A percentile compares a stretch with the other conserved stretches of the same genome.
Evolutionary conservation across 1,139 yeast genomes (phyloP).

Genomic region (Candida pseudoviswanathii): DNA sequence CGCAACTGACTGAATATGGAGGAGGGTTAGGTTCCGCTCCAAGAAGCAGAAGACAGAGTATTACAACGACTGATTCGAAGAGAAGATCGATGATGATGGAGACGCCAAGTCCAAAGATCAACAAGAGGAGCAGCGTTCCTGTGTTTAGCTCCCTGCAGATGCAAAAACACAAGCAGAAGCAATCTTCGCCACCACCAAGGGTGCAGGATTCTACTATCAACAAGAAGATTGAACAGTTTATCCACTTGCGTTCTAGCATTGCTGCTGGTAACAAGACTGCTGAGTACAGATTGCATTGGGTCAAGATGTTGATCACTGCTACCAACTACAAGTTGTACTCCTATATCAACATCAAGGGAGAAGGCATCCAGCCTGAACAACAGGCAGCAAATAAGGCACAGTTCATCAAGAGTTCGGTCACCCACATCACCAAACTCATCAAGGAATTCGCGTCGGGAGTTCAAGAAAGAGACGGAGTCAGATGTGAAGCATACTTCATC

Average conservation of each 20-base stretch:
- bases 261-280: conserved; percentile 48
- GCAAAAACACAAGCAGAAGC: conserved; percentile 2
- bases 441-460: conserved; percentile 35
- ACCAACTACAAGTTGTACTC: conserved; percentile 44
- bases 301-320: conserved; percentile 45
- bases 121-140: conserved; percentile 4
- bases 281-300: conserved; percentile 48
- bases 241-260: conserved; percentile 37
- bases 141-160: conserved; percentile 4
- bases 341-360: conserved; percentile 49
- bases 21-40: conserved; percentile 11
- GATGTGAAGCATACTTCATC: conserved; percentile 34
- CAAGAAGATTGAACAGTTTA: conserved; percentile 39
- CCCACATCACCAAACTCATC: conserved; percentile 41
- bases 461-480: conserved; percentile 25
- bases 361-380: conserved; percentile 35
- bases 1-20: conserved; percentile 23
- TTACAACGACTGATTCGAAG: conserved; percentile 21
- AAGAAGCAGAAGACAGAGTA: conserved; percentile 23
- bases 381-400: conserved; percentile 34
- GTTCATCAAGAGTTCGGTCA: conserved; percentile 44
- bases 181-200: conserved; percentile 11
- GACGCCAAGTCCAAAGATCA: conserved; percentile 2
- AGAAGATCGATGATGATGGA: conserved; percentile 23
- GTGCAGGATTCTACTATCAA: conserved; percentile 27